Conservation (phyloP, 805 yeast species). For the Candida parachauliodes region DNA sequence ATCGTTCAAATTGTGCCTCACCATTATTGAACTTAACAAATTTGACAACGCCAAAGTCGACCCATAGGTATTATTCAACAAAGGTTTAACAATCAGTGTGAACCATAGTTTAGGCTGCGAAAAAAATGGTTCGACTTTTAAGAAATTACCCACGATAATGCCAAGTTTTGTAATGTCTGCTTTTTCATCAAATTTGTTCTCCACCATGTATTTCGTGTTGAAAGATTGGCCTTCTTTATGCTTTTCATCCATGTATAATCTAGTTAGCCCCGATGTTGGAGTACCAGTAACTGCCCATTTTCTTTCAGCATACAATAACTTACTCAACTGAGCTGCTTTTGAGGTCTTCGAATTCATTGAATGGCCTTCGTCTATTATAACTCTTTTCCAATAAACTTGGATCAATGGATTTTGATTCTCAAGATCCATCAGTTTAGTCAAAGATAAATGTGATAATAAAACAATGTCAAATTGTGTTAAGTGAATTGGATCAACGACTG, state of each 20-base stretch:
- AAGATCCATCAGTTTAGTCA: not conserved
- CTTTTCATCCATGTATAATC: conserved; percentile 46
- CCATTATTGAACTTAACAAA: conserved; percentile 46
- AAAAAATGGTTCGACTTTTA: conserved; percentile 57
- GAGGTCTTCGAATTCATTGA: conserved; percentile 53
- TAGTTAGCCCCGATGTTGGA: conserved; percentile 68
- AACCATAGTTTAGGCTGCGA: conserved; percentile 47
- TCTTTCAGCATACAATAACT: conserved; percentile 50
- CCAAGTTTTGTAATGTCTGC: conserved; percentile 58
- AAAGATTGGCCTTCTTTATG: conserved; percentile 18
- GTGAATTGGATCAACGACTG: conserved; percentile 23
- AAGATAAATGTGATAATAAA: conserved; percentile 36
- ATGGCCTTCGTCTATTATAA: conserved; percentile 77
- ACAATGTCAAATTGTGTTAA: conserved; percentile 50
- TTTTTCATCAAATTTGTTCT: conserved; percentile 46
- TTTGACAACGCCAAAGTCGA: conserved; percentile 38
- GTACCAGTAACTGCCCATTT: conserved; percentile 77
- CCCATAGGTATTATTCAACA: conserved; percentile 36
- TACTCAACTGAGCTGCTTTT: conserved; percentile 47
- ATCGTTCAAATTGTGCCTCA: conserved; percentile 54
- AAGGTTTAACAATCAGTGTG: conserved; percentile 44
- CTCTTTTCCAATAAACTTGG: conserved; percentile 58
- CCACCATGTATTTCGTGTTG: conserved; percentile 47
- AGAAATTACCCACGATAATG: conserved; percentile 46
- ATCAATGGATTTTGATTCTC: conserved; percentile 31